Conservation (phyloP, 1,139 yeast species). For the Yamadazyma membranifaciens region DNA sequence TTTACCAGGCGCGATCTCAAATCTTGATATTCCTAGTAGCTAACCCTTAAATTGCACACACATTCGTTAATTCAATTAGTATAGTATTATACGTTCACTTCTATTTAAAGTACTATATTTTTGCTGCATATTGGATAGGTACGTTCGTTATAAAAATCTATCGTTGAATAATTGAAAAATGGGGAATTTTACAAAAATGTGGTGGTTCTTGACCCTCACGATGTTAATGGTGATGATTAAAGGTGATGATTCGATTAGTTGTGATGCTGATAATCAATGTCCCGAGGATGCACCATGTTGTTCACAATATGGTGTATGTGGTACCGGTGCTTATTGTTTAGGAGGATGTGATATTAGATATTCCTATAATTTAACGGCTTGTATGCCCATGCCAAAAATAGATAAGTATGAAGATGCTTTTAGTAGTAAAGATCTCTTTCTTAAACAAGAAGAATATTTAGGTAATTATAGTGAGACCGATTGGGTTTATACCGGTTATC, state of each 20-base stretch:
- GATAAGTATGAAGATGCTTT: constrained; percentile 33
- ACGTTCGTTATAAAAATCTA: not conserved
- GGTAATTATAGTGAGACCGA: constrained; percentile 69
- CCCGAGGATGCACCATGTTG: constrained; percentile 79
- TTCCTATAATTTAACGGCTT: constrained; percentile 61
- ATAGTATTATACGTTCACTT: too few species aligned
- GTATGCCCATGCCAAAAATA: constrained; percentile 63
- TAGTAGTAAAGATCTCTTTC: constrained; percentile 22
- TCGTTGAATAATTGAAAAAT: not conserved
- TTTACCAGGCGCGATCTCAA: constrained; percentile 11
- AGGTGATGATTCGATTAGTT: constrained; percentile 24
- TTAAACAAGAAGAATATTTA: constrained; percentile 47
- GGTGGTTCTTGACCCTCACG: constrained; percentile 8
- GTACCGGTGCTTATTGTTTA: constrained; percentile 74
- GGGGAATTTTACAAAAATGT: constrained; percentile 1
- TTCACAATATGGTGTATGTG: constrained; percentile 82
- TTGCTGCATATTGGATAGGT: too few species aligned
- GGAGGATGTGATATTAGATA: constrained; percentile 77
- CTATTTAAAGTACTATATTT: too few species aligned
- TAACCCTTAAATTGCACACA: not conserved
- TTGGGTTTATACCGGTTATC: constrained; percentile 75
- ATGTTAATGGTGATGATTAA: constrained; percentile 11
- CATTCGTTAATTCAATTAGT: not conserved
- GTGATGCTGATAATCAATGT: constrained; percentile 54
- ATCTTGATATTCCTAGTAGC: constrained; percentile 1